These are phyloP conservation scores for Seiridium cupressi DNA, from an alignment of 2,329 filamentous ascomycete genomes.

Conservation along the genomic window DNA sequence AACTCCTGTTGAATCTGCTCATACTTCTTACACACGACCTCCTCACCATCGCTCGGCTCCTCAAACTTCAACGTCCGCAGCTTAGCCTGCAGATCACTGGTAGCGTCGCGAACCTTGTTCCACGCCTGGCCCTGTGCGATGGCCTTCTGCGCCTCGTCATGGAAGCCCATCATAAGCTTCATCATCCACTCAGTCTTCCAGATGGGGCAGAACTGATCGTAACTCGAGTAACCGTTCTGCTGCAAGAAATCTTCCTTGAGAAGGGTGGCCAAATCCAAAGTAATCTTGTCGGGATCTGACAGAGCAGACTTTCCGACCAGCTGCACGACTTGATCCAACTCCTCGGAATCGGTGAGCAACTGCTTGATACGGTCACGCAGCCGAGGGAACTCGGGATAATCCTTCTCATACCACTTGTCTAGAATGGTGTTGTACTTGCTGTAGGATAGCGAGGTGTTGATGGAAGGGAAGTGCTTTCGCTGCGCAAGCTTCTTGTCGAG, in stretches of 20 bases:
- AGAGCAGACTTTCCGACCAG: conserved; percentile 96
- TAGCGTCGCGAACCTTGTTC: conserved; percentile 90
- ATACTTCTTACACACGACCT: conserved; percentile 86
- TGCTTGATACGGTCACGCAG: conserved; percentile 92
- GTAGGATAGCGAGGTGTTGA: conserved; percentile 94
- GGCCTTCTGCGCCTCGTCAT: conserved; percentile 96
- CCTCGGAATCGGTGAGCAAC: conserved; percentile 90
- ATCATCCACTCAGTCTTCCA: conserved; percentile 99
- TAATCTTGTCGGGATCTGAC: conserved; percentile 97
- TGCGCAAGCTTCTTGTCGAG: conserved; percentile 99
- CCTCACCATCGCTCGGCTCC: conserved; percentile 80
- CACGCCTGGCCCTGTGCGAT: conserved; percentile 88
- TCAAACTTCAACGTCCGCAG: conserved; percentile 97
- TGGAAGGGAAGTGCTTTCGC: conserved; percentile 97
- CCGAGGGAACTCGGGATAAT: conserved; percentile 90
- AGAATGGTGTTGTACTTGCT: conserved; percentile 90
- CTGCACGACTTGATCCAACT: conserved; percentile 97
- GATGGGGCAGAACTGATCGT: conserved; percentile 97
- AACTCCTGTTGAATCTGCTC: conserved; percentile 88
- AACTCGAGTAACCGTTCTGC: conserved; percentile 98
- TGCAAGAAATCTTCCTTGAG: conserved; percentile 99
- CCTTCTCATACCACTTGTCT: conserved; percentile 91
- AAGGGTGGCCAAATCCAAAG: conserved; percentile 83
- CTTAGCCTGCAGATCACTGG: conserved; percentile 78
- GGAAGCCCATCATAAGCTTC: conserved; percentile 98